Evolutionary conservation across 768 basidiomycete species (phyloP).

Genomic region (Chalciporus sphaerocephalus): DNA sequence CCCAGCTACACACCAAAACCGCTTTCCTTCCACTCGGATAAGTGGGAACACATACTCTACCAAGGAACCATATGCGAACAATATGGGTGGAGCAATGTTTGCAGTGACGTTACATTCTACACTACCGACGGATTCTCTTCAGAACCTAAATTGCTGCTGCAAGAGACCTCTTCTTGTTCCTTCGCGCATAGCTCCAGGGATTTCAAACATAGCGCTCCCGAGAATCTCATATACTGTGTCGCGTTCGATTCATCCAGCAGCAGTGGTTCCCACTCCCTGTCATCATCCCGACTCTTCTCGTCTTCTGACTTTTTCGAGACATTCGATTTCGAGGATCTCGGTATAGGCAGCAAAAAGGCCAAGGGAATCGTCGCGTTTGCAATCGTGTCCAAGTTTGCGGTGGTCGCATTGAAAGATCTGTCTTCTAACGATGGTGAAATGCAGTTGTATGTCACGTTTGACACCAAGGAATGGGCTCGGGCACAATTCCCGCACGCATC

Average conservation of each 20-base stretch:
- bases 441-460: slow-evolving; percentile 81
- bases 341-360: slow-evolving; percentile 78
- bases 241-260: slow-evolving; percentile 65
- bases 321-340: slow-evolving; percentile 73
- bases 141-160: slow-evolving; percentile 52
- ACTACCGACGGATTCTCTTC: slow-evolving; percentile 80
- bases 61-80: slow-evolving; percentile 66
- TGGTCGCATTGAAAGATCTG: slow-evolving; percentile 81
- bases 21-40: slow-evolving; percentile 86
- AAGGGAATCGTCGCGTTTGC: slow-evolving; percentile 91
- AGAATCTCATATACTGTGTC: slow-evolving; percentile 83
- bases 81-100: slow-evolving; percentile 50
- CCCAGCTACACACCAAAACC: slow-evolving; percentile 47
- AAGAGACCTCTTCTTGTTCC: slow-evolving; percentile 73
- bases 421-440: slow-evolving; percentile 60
- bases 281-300: slow-evolving; percentile 70
- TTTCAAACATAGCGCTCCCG: slow-evolving; percentile 73
- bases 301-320: slow-evolving; percentile 79
- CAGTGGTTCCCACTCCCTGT: slow-evolving; percentile 40
- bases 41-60: slow-evolving; percentile 73
- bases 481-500: slow-evolving; percentile 92
- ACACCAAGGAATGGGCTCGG: slow-evolving; percentile 80
- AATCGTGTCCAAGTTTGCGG: slow-evolving; percentile 87
- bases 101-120: slow-evolving; percentile 86
- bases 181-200: slow-evolving; percentile 86